phyloP scores from a whole-genome alignment of 345 rosid species.

The Pistacia integerrima region DNA sequence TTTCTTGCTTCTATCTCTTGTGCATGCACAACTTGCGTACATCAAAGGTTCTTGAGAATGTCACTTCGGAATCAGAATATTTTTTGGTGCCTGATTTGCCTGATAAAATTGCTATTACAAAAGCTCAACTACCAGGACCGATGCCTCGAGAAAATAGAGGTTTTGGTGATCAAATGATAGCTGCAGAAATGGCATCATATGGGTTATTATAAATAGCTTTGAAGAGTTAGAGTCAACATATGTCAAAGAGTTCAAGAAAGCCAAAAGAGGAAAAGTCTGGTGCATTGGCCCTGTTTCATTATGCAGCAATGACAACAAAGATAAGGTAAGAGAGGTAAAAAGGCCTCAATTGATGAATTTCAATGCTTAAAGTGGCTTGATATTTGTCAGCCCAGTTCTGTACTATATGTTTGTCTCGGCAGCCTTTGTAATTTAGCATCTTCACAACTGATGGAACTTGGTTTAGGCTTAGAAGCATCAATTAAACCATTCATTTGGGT shows the following conservation, averaged over 20 bases:
- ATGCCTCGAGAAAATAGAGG: not conserved
- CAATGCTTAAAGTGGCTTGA: constrained; percentile 18
- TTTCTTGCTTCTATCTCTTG: constrained; percentile 17
- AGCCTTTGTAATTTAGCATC: not conserved
- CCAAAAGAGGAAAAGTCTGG: constrained; percentile 5
- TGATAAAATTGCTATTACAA: constrained; percentile 26
- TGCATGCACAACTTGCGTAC: constrained; percentile 5
- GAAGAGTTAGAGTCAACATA: constrained; percentile 16
- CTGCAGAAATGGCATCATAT: constrained; percentile 32
- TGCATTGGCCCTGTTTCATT: constrained; percentile 14
- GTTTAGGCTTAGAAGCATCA: constrained; percentile 33
- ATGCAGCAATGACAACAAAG: not conserved
- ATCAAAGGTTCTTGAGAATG: constrained; percentile 26
- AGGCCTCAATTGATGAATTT: not conserved
- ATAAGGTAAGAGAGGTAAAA: constrained; percentile 15
- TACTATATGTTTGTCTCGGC: constrained; percentile 19
- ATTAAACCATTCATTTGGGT: constrained; percentile 35
- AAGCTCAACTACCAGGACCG: constrained; percentile 22
- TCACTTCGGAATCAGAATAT: constrained; percentile 28
- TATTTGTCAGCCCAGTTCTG: not conserved
- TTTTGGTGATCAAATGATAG: not conserved
- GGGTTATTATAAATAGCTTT: constrained; percentile 34
- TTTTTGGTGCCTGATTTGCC: constrained; percentile 40
- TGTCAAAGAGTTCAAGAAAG: not conserved
- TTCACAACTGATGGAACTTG: constrained; percentile 29